Conservation (phyloP, 2,329 filamentous ascomycete genomes). For the Samsoniella hepiali region DNA sequence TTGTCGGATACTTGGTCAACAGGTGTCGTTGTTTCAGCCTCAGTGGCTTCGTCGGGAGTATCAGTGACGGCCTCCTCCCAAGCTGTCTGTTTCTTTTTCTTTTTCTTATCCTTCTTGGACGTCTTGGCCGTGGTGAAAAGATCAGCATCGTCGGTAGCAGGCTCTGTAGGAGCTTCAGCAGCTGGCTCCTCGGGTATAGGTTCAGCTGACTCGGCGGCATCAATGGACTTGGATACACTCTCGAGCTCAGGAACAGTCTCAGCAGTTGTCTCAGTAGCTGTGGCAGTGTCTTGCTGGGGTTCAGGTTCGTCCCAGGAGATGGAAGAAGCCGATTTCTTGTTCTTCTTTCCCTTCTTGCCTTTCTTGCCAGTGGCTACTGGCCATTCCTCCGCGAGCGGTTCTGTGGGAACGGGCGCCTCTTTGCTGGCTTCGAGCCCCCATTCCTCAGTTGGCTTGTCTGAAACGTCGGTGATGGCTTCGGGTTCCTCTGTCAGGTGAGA, state of each 20-base stretch:
- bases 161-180: background rate
- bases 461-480: background rate
- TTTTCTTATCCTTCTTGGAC: conserved; percentile 36
- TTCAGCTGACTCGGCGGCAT: conserved; percentile 18
- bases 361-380: conserved; percentile 20
- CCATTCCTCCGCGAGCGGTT: conserved; percentile 5
- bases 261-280: background rate
- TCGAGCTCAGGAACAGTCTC: background rate
- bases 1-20: conserved; percentile 12
- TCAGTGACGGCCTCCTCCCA: conserved; percentile 21
- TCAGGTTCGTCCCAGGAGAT: background rate
- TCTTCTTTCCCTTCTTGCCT: conserved; percentile 33
- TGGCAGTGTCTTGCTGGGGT: background rate
- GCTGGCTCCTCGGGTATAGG: background rate
- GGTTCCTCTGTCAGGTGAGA: conserved; percentile 10
- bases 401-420: conserved; percentile 15
- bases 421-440: conserved; percentile 28
- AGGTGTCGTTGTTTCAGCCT: conserved; percentile 8
- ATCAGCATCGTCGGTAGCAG: conserved; percentile 13
- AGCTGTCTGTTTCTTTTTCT: conserved; percentile 31
- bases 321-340: conserved; percentile 19
- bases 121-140: conserved; percentile 24
- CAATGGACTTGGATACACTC: conserved; percentile 21
- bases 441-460: conserved; percentile 1
- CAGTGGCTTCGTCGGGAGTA: conserved; percentile 17